These are phyloP conservation scores for Mucor velutinosus DNA, from an alignment of 371 early-diverging fungal genomes.

Conservation along the genomic window DNA sequence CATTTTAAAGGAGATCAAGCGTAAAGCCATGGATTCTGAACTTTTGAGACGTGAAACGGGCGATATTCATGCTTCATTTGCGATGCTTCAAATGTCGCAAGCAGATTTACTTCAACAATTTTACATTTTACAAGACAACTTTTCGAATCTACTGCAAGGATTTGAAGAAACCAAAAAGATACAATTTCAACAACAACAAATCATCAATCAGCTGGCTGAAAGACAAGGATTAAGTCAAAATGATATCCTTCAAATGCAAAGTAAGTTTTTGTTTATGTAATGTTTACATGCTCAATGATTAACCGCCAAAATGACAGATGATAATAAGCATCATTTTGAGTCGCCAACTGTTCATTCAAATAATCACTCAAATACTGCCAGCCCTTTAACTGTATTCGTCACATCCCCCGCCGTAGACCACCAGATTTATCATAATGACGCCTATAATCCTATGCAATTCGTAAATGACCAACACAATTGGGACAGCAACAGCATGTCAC, in stretches of 20 bases:
- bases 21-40: slow-evolving; percentile 74
- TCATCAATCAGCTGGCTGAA: slow-evolving; percentile 32
- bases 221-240: slow-evolving; percentile 16
- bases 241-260: slow-evolving; percentile 7
- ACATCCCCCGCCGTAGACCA: background rate
- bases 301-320: background rate
- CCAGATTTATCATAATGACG: background rate
- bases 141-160: slow-evolving; percentile 63
- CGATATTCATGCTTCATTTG: slow-evolving; percentile 67
- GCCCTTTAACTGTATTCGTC: slow-evolving; percentile 14
- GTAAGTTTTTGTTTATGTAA: background rate
- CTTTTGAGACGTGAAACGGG: slow-evolving; percentile 68
- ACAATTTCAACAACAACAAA: slow-evolving; percentile 55
- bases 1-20: slow-evolving; percentile 43
- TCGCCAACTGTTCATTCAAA: background rate
- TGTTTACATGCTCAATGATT: background rate
- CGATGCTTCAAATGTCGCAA: slow-evolving; percentile 68
- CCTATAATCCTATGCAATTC: slow-evolving; percentile 14
- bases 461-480: background rate
- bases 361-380: background rate
- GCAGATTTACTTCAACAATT: slow-evolving; percentile 68
- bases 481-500: background rate
- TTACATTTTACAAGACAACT: slow-evolving; percentile 62
- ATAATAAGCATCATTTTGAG: background rate
- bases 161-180: slow-evolving; percentile 63